A percentile compares a stretch with the other conserved stretches of the same genome.
Conservation (phyloP, 495 filamentous ascomycete species). For the Cercophora samala region DNA sequence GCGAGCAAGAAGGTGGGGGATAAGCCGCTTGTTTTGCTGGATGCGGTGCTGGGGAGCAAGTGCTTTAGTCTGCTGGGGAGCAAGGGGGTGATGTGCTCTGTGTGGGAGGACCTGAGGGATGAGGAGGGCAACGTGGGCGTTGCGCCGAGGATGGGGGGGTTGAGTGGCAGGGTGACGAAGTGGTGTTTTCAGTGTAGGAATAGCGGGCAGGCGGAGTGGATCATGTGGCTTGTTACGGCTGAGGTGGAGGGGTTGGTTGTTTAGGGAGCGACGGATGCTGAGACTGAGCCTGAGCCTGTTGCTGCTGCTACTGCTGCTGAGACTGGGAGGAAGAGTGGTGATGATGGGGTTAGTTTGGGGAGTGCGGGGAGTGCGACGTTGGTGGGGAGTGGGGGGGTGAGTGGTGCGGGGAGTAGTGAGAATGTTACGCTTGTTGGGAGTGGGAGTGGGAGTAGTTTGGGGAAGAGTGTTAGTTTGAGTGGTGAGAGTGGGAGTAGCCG, state of each 20-base stretch:
- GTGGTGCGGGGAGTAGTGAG: neutral
- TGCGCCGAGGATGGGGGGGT: slow-evolving; percentile 65
- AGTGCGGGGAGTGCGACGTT: neutral
- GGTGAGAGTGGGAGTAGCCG: neutral
- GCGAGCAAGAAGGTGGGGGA: slow-evolving; percentile 57
- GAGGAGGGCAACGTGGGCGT: slow-evolving; percentile 64
- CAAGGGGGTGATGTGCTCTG: slow-evolving; percentile 79
- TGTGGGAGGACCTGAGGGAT: slow-evolving; percentile 77
- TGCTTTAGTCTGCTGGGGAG: slow-evolving; percentile 81
- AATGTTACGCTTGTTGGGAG: neutral
- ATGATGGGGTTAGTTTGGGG: neutral
- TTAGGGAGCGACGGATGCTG: neutral
- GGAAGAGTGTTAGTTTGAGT: neutral
- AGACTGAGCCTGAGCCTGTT: no score
- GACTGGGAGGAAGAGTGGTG: neutral
- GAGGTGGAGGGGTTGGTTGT: slow-evolving; percentile 42
- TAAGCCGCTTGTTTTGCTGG: slow-evolving; percentile 65
- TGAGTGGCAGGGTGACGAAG: slow-evolving; percentile 66
- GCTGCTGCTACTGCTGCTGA: neutral
- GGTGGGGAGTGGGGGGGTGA: neutral
- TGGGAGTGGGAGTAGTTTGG: neutral
- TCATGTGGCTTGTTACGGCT: slow-evolving; percentile 43
- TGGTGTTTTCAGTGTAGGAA: slow-evolving; percentile 75
- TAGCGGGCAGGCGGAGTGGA: slow-evolving; percentile 43
- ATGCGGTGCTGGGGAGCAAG: slow-evolving; percentile 76